Conservation (phyloP, 1,284 basidiomycete species). For the Acaromyces ingoldii region DNA sequence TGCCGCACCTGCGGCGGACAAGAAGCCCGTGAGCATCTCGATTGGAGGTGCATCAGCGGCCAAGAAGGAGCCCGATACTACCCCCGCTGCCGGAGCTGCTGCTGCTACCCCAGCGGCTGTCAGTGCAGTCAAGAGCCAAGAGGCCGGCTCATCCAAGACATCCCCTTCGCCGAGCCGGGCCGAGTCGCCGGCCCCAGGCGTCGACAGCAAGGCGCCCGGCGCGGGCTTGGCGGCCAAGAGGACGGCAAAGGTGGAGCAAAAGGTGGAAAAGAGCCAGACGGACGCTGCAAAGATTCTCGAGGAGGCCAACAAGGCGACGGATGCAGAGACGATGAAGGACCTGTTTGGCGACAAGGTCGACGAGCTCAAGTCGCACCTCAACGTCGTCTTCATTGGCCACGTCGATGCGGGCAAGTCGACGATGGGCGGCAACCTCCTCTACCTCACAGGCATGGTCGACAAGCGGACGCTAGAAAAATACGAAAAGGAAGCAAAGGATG, state of each 20-base stretch:
- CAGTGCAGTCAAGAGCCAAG: constrained; percentile 26
- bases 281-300: constrained; percentile 46
- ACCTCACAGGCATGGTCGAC: constrained; percentile 50
- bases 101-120: constrained; percentile 10
- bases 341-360: constrained; percentile 47
- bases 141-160: constrained; percentile 9
- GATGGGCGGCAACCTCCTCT: constrained; percentile 49
- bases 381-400: constrained; percentile 51
- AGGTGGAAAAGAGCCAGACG: constrained; percentile 38
- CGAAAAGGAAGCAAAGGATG: constrained; percentile 50
- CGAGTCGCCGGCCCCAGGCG: background rate
- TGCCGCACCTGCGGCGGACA: constrained; percentile 13
- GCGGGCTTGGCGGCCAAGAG: constrained; percentile 14
- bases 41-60: constrained; percentile 39
- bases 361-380: constrained; percentile 48
- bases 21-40: constrained; percentile 48
- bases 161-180: constrained; percentile 9
- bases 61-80: constrained; percentile 7
- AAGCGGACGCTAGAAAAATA: constrained; percentile 51
- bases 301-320: constrained; percentile 45
- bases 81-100: constrained; percentile 4
- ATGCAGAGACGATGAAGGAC: constrained; percentile 50
- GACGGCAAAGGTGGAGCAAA: constrained; percentile 21
- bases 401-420: constrained; percentile 52
- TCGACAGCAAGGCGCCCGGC: constrained; percentile 7